Conservation (phyloP, 148 eudicot species). For the Cornus controversa region DNA sequence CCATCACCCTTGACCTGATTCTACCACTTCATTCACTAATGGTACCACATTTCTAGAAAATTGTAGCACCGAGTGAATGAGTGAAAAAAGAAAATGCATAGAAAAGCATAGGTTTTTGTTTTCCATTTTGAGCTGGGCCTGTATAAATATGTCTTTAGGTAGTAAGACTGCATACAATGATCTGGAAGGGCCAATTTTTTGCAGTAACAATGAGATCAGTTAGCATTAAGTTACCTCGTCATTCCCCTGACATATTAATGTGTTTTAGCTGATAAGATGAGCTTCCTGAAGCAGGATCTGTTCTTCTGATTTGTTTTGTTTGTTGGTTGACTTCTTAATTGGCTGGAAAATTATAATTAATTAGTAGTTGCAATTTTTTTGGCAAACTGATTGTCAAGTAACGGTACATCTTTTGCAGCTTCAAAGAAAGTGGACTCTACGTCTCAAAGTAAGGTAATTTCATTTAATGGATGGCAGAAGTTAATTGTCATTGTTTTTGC, state of each 20-base stretch:
- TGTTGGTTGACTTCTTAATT: background rate
- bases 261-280: background rate
- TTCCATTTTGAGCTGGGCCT: background rate
- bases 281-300: background rate
- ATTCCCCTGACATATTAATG: background rate
- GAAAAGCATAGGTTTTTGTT: background rate
- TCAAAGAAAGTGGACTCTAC: slow-evolving; percentile 33
- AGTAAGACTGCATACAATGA: background rate
- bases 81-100: background rate
- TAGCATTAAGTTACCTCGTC: too few species aligned
- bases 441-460: slow-evolving; percentile 45
- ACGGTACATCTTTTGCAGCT: slow-evolving; percentile 38
- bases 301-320: background rate
- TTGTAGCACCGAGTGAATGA: background rate
- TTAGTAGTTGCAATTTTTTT: background rate
- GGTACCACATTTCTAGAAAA: background rate
- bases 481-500: background rate
- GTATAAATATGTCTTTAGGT: background rate
- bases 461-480: background rate
- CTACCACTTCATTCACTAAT: background rate
- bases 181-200: background rate
- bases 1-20: background rate
- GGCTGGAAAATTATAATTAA: background rate
- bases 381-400: slow-evolving; percentile 3
- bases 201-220: background rate